Evolutionary conservation across 257 asterid genomes (phyloP), one percentile per base, ranked within the genome.

Genomic region (Solanum tarapatanum): DNA sequence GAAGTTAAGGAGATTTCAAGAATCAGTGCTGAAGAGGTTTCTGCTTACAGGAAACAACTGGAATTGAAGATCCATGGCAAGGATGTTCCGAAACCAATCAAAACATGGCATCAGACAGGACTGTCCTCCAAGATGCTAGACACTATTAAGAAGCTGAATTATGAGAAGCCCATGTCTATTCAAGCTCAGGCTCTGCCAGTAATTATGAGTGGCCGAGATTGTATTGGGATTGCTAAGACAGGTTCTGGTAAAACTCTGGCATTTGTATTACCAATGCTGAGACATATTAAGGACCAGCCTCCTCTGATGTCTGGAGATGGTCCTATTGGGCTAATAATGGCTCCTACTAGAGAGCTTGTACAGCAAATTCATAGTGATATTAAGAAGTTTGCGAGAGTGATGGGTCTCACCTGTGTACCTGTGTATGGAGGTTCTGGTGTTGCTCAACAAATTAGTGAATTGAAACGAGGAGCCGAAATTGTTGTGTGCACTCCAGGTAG

Each of bases 401-500:
- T 93, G 93, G 97, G 97, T 79, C 93, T 96, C 85, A 91, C 90
- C 83, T 95, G 99, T 89, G 98, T 95, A 85, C 98, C 99, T 74
- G 96, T 96, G 12, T 96, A 96, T 86, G 99, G 99, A 77, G 99
- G 99, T 69, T 96, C 98, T 66, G 99, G 98, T 43, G 98, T 96
- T 84, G 99, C 99, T 60, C 98, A 96, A 87, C 99, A 95, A 92
- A 96, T 95, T 23, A 95, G 98, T 85, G 98, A 96, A 39, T 89
- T 96, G 94, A 96, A 96, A 91, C 92, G 99, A 51, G 99, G 99
- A 84, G 88, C 98, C 19, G 98, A 96, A 92, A 95, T 96, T 86
- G 98, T 96, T 86, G 99, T 96, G 82, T 96, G 99, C 91, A 96
- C 98, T 69, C 99, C 98, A 3, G 99, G 99, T 75, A 91, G 99